These are phyloP conservation scores for Corchorus olitorius DNA, from an alignment of 345 rosid species.

Conservation along the genomic window DNA sequence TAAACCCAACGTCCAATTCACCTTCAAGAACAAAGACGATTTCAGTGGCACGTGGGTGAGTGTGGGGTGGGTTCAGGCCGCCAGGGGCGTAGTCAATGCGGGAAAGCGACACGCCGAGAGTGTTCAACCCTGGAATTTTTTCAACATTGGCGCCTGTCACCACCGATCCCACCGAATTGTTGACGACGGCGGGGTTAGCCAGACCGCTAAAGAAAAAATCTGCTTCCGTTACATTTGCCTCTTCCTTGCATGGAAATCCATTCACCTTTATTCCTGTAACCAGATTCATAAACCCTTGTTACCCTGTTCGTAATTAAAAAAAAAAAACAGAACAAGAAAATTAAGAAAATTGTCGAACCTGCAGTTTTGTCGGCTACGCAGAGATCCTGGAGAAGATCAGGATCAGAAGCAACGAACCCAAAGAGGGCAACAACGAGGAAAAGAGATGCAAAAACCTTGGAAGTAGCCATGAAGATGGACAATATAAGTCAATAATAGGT, in stretches of 20 bases:
- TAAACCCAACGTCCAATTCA: slow-evolving; percentile 61
- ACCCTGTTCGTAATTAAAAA: background rate
- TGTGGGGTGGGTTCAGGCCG: slow-evolving; percentile 69
- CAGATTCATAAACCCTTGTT: background rate
- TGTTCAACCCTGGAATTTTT: slow-evolving; percentile 67
- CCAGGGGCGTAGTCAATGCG: slow-evolving; percentile 57
- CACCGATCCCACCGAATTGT: slow-evolving; percentile 52
- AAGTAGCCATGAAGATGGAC: slow-evolving; percentile 1
- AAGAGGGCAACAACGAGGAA: slow-evolving; percentile 26
- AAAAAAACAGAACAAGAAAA: background rate
- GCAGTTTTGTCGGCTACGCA: slow-evolving; percentile 55
- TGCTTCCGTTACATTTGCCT: slow-evolving; percentile 44
- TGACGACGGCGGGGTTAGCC: slow-evolving; percentile 47
- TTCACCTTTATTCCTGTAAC: slow-evolving; percentile 51
- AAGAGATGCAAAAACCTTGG: slow-evolving; percentile 21
- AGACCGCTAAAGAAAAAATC: slow-evolving; percentile 66
- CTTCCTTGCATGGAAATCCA: slow-evolving; percentile 63
- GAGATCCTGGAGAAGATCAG: slow-evolving; percentile 71
- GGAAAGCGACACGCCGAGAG: slow-evolving; percentile 58
- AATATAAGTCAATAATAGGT: background rate
- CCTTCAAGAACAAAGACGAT: slow-evolving; percentile 63
- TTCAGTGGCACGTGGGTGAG: slow-evolving; percentile 75
- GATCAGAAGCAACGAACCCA: slow-evolving; percentile 44
- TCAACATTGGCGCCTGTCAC: slow-evolving; percentile 60
- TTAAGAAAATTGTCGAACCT: slow-evolving; percentile 18